phyloP scores from a whole-genome alignment of 768 basidiomycete genomes.

The Chalciporus piperatus region DNA sequence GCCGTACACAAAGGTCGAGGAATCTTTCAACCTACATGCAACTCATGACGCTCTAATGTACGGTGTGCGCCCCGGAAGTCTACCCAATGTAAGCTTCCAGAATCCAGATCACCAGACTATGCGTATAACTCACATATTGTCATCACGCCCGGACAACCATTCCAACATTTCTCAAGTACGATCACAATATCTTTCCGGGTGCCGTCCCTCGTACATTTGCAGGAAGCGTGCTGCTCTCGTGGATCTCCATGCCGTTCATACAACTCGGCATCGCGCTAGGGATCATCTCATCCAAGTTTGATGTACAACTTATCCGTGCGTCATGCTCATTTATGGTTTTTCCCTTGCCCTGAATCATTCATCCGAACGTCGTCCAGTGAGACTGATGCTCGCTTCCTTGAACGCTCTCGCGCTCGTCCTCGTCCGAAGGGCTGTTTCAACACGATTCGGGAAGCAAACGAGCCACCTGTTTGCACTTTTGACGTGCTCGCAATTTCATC shows the following conservation, averaged over 20 bases:
- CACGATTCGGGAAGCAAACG: constrained; percentile 60
- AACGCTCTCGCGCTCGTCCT: constrained; percentile 64
- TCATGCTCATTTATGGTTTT: constrained; percentile 4
- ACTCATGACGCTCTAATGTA: constrained; percentile 83
- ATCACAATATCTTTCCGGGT: constrained; percentile 86
- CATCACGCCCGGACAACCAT: neutral
- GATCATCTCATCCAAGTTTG: constrained; percentile 52
- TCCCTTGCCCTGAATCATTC: neutral
- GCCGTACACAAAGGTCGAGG: constrained; percentile 96
- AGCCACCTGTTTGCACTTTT: constrained; percentile 62
- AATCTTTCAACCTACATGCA: constrained; percentile 94
- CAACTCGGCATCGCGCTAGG: constrained; percentile 41
- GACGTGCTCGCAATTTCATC: constrained; percentile 84
- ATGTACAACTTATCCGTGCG: constrained; percentile 70
- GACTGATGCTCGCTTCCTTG: constrained; percentile 64
- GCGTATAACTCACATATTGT: constrained; percentile 6
- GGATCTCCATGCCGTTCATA: constrained; percentile 49
- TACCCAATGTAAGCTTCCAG: constrained; percentile 47
- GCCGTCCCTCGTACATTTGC: constrained; percentile 87
- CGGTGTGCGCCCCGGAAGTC: constrained; percentile 44
- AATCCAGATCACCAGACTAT: neutral
- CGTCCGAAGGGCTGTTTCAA: constrained; percentile 58
- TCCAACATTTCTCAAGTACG: constrained; percentile 54
- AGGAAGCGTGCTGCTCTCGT: constrained; percentile 70
- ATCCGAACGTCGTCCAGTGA: constrained; percentile 44